Evolutionary conservation across 2,329 filamentous ascomycete genomes (phyloP), one percentile per base, ranked within the genome.

Genomic region (Alternaria gaisen): DNA sequence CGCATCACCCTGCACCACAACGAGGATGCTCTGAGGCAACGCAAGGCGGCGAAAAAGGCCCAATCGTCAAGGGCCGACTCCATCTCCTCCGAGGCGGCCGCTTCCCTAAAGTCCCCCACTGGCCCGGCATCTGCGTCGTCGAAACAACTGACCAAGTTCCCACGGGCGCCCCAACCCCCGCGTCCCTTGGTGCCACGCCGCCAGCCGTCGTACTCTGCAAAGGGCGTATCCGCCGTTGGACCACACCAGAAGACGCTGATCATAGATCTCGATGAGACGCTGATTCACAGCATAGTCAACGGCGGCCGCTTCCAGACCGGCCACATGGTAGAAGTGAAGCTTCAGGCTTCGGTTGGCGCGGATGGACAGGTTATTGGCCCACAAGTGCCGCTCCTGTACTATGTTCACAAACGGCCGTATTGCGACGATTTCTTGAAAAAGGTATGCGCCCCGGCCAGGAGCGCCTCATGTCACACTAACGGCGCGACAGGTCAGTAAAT

Each of bases 221-320:
- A 73, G 53, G 76, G 72, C 18, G 59, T 69, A 41, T 76, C 74
- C 22, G 71, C 74, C 41, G 69, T 79, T 54, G 77, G 77, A 3
- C 77, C 78, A 56, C 76, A 79, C 62, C 91, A 95, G 74, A 99
- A 99, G 84, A 99, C 95, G 0, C 82, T 99, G 61, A 94, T 99
- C 66, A 85, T 99, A 53, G 95, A 99, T 77, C 87, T 99, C 18
- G 95, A 99, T 79, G 95, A 99, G 80, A 99, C 95, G 0, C 82
- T 99, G 68, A 99, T 99, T 69, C 95, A 99, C 84, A 97, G 93
- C 79, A 93, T 98, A 86, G 94, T 94, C 62, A 97, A 97, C 78
- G 95, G 95, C 30, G 94, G 94, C 54, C 88, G 94, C 60, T 97
- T 97, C 90, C 94, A 92, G 72, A 94, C 92, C 20, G 95, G 95